Evolutionary conservation across 2,329 filamentous ascomycete genomes (phyloP).

Genomic region (Fusarium transvaalense): DNA sequence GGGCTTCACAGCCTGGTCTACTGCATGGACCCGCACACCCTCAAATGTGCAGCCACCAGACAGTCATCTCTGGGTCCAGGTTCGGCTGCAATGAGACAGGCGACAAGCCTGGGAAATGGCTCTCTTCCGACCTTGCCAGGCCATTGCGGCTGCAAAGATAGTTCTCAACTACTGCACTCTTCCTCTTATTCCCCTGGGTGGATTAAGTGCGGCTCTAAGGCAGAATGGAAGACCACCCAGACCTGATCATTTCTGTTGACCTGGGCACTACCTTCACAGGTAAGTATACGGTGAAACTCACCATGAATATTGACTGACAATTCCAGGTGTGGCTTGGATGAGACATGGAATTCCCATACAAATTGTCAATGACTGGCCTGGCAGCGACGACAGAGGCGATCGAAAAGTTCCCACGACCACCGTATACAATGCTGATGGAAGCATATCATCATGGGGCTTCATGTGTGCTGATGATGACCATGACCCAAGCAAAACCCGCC

Average conservation of each 20-base stretch:
- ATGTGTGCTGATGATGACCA: slow-evolving; percentile 61
- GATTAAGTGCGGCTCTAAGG: not conserved
- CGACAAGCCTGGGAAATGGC: not conserved
- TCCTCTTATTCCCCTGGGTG: not conserved
- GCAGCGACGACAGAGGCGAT: slow-evolving; percentile 64
- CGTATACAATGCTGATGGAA: slow-evolving; percentile 59
- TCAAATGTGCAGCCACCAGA: slow-evolving; percentile 1
- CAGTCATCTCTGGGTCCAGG: not conserved
- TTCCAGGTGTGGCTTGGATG: slow-evolving; percentile 55
- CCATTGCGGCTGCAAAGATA: not conserved
- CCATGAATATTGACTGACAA: not conserved
- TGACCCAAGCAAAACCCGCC: slow-evolving; percentile 50
- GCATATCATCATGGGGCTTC: slow-evolving; percentile 66
- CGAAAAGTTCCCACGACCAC: slow-evolving; percentile 67
- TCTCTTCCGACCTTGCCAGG: not conserved
- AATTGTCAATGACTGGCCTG: slow-evolving; percentile 66
- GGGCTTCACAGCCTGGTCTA: slow-evolving; percentile 2
- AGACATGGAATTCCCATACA: slow-evolving; percentile 58
- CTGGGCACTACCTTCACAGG: slow-evolving; percentile 62
- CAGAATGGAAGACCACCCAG: slow-evolving; percentile 48
- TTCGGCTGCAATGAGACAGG: not conserved
- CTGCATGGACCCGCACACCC: not conserved
- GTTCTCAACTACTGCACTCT: not conserved
- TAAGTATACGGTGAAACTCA: slow-evolving; percentile 19
- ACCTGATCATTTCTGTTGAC: slow-evolving; percentile 59